Conservation (phyloP, 2,329 filamentous ascomycete genomes). For the Paecilomyces fulvus region DNA sequence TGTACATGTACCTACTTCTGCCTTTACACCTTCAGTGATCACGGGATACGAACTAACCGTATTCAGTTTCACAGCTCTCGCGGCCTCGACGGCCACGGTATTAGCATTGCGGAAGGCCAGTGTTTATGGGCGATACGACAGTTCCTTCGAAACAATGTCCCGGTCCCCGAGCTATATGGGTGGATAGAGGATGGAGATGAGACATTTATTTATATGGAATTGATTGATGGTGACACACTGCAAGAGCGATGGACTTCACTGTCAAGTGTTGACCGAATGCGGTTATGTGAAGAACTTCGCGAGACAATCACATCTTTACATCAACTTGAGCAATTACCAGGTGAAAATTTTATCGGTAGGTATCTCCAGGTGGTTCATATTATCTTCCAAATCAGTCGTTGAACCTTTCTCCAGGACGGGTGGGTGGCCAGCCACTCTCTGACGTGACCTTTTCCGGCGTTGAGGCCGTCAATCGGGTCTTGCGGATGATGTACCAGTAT, state of each 20-base stretch:
- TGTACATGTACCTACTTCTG: no score
- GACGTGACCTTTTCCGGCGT: neutral
- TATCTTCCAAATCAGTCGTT: neutral
- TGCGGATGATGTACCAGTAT: neutral
- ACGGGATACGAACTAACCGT: neutral
- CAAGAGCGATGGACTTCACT: slow-evolving; percentile 15
- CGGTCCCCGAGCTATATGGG: slow-evolving; percentile 31
- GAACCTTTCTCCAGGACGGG: neutral
- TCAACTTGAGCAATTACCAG: neutral
- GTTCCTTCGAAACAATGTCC: slow-evolving; percentile 14
- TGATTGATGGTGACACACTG: slow-evolving; percentile 19
- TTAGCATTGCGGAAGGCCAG: slow-evolving; percentile 14
- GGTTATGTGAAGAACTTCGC: slow-evolving; percentile 7
- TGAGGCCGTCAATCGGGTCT: neutral
- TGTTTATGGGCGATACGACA: slow-evolving; percentile 15
- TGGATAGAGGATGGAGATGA: slow-evolving; percentile 18
- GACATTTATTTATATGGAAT: slow-evolving; percentile 27
- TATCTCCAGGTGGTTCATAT: neutral
- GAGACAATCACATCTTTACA: neutral
- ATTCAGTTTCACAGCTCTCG: neutral
- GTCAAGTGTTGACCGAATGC: neutral
- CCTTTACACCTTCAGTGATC: neutral
- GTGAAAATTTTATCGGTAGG: neutral
- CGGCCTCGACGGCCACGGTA: slow-evolving; percentile 7
- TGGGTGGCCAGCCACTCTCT: neutral